Evolutionary conservation across 345 rosid species (phyloP).

Genomic region (Aquilaria sinensis): DNA sequence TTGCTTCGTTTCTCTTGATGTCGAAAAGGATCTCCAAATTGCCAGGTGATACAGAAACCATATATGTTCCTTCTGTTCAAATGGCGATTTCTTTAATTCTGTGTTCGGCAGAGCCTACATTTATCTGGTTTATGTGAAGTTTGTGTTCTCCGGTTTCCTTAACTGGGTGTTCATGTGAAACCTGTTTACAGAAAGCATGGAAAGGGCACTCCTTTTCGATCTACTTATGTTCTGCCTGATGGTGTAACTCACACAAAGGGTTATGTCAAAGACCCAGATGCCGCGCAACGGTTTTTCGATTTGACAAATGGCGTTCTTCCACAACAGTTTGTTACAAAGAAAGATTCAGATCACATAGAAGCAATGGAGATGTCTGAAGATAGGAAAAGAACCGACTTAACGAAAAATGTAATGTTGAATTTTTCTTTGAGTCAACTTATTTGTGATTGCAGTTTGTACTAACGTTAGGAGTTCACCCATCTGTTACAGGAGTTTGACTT

Average conservation of each 20-base stretch:
- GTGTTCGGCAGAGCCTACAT: not conserved
- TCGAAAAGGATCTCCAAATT: conserved; percentile 55
- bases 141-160: not conserved
- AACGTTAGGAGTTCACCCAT: conserved; percentile 8
- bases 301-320: conserved; percentile 16
- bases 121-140: not conserved
- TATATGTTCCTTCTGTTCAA: not conserved
- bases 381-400: conserved; percentile 55
- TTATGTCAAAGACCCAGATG: conserved; percentile 65
- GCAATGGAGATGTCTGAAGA: conserved; percentile 26
- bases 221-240: conserved; percentile 85
- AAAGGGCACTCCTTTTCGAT: conserved; percentile 45
- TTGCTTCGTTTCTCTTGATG: conserved; percentile 82
- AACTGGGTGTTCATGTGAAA: not conserved
- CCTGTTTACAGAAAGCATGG: conserved; percentile 42
- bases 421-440: conserved; percentile 5
- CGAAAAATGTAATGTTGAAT: conserved; percentile 46
- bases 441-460: not conserved
- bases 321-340: conserved; percentile 10
- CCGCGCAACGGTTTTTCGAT: conserved; percentile 42
- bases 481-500: conserved; percentile 80
- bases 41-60: conserved; percentile 29
- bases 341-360: conserved; percentile 25
- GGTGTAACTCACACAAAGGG: conserved; percentile 78
- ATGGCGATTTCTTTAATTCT: not conserved